Base-by-base conservation (phyloP, 2,329 filamentous ascomycete genomes). In the Macrophomina pseudophaseolina region DNA sequence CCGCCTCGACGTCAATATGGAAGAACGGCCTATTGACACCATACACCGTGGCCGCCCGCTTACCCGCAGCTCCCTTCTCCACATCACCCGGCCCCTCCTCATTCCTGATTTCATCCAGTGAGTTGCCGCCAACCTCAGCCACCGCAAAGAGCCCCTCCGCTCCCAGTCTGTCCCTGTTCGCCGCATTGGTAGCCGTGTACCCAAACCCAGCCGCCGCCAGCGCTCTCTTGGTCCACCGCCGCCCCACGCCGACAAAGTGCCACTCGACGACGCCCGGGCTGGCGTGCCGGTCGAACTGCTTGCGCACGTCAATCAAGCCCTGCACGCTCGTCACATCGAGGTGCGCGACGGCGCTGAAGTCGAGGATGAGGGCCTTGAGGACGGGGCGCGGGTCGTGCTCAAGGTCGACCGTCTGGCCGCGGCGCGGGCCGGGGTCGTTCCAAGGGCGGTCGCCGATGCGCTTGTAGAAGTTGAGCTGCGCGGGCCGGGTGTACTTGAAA, bases 301-400 rank as follows among this genome's bases (percentile, higher is more conserved):
- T 97, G 72, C 94, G 92, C 1, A 97, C 90, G 73, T 98, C 95
- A 73, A 97, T 96, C 46, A 98, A 84, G 72, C 93, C 90, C 79
- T 98, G 94, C 2, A 97, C 87, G 0, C 93, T 95, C 0, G 94
- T 97, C 66, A 97, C 88, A 74, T 98, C 95, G 67, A 97, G 90
- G 71, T 97, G 92, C 80, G 97, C 97, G 70, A 98, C 94, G 0
- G 91, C 91, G 3, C 90, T 93, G 79, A 97, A 97, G 77, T 98
- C 94, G 28, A 98, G 86, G 68, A 97, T 93, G 70, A 98, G 83
- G 16, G 94, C 94, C 75, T 91, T 92, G 58, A 97, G 86, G 0
- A 87, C 90, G 0, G 93, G 91, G 14, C 88, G 82, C 65, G 82
- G 72, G 68, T 85, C 84, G 51, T 82, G 78, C 16, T 33, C 56